Conservation (phyloP, 2,329 filamentous ascomycete genomes). For the Xylariaceae sp. region DNA sequence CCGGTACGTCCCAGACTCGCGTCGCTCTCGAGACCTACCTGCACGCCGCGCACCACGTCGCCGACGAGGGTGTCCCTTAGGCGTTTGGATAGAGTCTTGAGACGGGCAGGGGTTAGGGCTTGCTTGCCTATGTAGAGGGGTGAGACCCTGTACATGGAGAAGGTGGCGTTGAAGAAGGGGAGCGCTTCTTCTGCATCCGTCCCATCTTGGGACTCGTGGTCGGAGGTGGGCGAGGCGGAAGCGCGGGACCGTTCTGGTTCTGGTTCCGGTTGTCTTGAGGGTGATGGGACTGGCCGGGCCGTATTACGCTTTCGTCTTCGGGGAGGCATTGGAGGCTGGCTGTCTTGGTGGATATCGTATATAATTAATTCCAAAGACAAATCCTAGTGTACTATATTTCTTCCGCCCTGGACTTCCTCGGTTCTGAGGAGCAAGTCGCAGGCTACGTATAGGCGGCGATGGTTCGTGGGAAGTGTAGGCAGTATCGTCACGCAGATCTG, state of each 20-base stretch:
- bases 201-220: constrained; percentile 11
- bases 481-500: too few species aligned
- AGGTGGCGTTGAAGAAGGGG: constrained; percentile 62
- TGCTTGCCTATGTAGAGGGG: constrained; percentile 53
- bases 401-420: too few species aligned
- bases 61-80: constrained; percentile 59
- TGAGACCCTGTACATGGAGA: constrained; percentile 58
- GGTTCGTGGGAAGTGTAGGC: too few species aligned
- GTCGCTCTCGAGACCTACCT: constrained; percentile 47
- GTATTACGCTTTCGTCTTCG: constrained; percentile 25
- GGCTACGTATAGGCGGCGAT: too few species aligned
- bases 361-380: too few species aligned
- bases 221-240: constrained; percentile 3
- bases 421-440: too few species aligned
- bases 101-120: constrained; percentile 41
- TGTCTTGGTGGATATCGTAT: too few species aligned
- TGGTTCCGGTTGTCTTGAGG: constrained; percentile 7
- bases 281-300: constrained; percentile 1
- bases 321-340: constrained; percentile 26
- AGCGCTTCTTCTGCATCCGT: constrained; percentile 31
- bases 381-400: too few species aligned
- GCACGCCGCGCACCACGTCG: constrained; percentile 62
- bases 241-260: constrained; percentile 9
- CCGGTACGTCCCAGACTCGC: constrained; percentile 44
- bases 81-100: constrained; percentile 49